These are phyloP conservation scores for Hypholoma sublateritium DNA, from an alignment of 768 basidiomycete species.

Conservation along the genomic window DNA sequence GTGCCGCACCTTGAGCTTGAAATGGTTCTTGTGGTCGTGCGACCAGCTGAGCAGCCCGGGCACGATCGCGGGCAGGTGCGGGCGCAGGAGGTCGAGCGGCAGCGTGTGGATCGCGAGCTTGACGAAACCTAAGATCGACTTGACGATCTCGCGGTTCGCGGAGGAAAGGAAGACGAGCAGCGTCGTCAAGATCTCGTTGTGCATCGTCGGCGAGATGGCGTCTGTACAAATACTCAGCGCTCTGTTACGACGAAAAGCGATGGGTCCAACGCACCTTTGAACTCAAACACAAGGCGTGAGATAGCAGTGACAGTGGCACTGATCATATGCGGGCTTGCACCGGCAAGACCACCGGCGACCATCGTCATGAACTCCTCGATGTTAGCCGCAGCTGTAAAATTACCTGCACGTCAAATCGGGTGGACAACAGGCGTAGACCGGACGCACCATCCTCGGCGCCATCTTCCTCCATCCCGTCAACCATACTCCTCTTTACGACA, in stretches of 20 bases:
- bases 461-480: slow-evolving; percentile 85
- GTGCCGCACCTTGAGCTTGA: slow-evolving; percentile 95
- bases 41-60: slow-evolving; percentile 89
- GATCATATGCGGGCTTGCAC: slow-evolving; percentile 95
- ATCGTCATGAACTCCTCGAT: slow-evolving; percentile 95
- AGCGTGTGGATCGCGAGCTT: slow-evolving; percentile 92
- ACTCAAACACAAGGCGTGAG: slow-evolving; percentile 93
- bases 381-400: slow-evolving; percentile 54
- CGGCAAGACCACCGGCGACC: slow-evolving; percentile 93
- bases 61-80: slow-evolving; percentile 75
- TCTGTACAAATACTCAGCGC: slow-evolving; percentile 40
- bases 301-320: slow-evolving; percentile 95
- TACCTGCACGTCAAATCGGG: neutral
- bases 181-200: slow-evolving; percentile 82
- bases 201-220: slow-evolving; percentile 66
- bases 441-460: slow-evolving; percentile 44
- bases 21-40: slow-evolving; percentile 98
- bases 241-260: no score
- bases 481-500: slow-evolving; percentile 68
- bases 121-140: slow-evolving; percentile 92
- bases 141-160: slow-evolving; percentile 96
- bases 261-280: slow-evolving; percentile 65
- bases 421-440: neutral
- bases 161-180: slow-evolving; percentile 90
- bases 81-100: slow-evolving; percentile 66